A percentile compares a stretch with the other conserved stretches of the same genome.
phyloP scores from a whole-genome alignment of 108 stramenopile genomes.

The Pseudonitzschia multiseries region DNA sequence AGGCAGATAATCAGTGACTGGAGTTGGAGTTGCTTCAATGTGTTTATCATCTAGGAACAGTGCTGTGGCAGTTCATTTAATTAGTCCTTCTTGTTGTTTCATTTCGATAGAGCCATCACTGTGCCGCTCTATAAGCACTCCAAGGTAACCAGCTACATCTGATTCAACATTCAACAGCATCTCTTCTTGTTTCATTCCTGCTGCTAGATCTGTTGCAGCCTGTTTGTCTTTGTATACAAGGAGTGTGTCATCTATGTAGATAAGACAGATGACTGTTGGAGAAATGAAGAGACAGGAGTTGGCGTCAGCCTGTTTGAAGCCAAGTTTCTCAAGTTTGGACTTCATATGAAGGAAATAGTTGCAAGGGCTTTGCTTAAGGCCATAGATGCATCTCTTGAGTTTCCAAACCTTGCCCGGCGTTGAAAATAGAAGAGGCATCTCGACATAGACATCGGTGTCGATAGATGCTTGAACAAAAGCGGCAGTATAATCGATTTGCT shows the following conservation, averaged over 20 bases:
- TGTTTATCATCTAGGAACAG: too few species aligned
- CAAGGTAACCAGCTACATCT: too few species aligned
- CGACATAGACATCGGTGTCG: slow-evolving; percentile 35
- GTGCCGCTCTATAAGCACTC: too few species aligned
- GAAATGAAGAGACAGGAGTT: slow-evolving; percentile 62
- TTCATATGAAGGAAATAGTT: slow-evolving; percentile 25
- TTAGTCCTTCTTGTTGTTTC: too few species aligned
- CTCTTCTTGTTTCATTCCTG: too few species aligned
- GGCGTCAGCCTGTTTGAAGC: not conserved
- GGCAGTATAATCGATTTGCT: slow-evolving; percentile 48
- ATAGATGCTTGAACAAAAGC: slow-evolving; percentile 56
- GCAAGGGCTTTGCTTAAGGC: slow-evolving; percentile 23
- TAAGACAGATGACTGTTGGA: slow-evolving; percentile 32
- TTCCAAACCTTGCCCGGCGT: slow-evolving; percentile 29
- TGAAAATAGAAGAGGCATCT: slow-evolving; percentile 44
- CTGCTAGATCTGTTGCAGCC: too few species aligned
- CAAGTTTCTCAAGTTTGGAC: slow-evolving; percentile 16
- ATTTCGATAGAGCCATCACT: too few species aligned
- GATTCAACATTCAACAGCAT: too few species aligned
- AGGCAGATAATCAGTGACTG: too few species aligned
- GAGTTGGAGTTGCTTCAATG: not conserved
- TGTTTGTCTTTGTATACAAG: not conserved
- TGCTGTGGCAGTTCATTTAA: too few species aligned
- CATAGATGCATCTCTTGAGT: slow-evolving; percentile 36
- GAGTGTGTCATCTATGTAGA: slow-evolving; percentile 46